phyloP scores from a whole-genome alignment of 1,284 basidiomycete species.

The Sanguinoderma infundibulare region DNA sequence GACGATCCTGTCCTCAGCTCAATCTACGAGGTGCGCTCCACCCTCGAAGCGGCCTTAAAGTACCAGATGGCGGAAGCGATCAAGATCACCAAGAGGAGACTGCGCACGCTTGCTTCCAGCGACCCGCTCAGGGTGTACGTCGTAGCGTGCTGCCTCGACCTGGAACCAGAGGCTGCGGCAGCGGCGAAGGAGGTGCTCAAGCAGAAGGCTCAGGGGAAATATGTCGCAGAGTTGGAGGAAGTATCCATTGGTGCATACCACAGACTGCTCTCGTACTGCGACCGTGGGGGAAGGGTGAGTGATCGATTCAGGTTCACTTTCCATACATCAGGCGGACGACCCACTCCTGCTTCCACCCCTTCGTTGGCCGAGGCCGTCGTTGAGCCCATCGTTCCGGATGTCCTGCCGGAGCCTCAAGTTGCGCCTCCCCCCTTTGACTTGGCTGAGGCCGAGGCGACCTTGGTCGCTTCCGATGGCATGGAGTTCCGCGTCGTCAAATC shows the following conservation, averaged over 20 bases:
- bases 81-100: slow-evolving; percentile 18
- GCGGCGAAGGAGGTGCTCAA: slow-evolving; percentile 13
- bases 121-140: slow-evolving; percentile 42
- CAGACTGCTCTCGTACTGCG: slow-evolving; percentile 18
- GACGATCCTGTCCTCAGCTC: slow-evolving; percentile 13
- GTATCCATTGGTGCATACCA: slow-evolving; percentile 23
- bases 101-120: slow-evolving; percentile 29
- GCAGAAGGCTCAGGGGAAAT: slow-evolving; percentile 6
- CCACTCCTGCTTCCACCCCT: not conserved
- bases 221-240: slow-evolving; percentile 21
- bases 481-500: slow-evolving; percentile 22
- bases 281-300: slow-evolving; percentile 6
- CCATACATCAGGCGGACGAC: not conserved
- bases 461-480: slow-evolving; percentile 30
- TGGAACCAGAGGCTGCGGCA: slow-evolving; percentile 21
- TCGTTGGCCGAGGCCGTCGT: not conserved
- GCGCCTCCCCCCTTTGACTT: slow-evolving; percentile 10
- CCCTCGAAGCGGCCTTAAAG: slow-evolving; percentile 41
- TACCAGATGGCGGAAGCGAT: slow-evolving; percentile 39
- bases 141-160: slow-evolving; percentile 36
- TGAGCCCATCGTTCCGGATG: not conserved
- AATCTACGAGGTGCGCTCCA: slow-evolving; percentile 26
- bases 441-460: slow-evolving; percentile 32
- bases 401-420: not conserved
- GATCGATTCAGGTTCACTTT: slow-evolving; percentile 14